Evolutionary conservation across 306 rosid genomes (phyloP).

Genomic region (Sicyos edulis): DNA sequence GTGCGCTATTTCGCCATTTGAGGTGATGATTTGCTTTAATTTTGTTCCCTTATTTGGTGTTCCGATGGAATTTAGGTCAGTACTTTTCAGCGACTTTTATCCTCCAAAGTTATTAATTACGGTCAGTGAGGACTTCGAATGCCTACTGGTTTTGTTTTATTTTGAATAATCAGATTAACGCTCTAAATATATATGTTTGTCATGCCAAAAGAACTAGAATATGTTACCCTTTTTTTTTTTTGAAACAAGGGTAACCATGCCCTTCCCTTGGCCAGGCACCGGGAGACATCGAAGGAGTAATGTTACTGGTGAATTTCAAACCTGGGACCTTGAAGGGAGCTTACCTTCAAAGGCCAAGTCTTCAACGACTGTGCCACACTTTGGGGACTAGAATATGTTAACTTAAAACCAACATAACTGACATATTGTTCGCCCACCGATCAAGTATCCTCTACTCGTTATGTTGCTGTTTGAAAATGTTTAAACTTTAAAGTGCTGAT

Average conservation of each 20-base stretch:
- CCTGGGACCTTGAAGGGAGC: no score
- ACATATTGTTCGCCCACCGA: not conserved
- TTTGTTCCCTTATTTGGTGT: not conserved
- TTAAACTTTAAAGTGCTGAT: not conserved
- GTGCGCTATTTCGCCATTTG: constrained; percentile 63
- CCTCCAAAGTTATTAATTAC: not conserved
- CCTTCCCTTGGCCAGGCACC: no score
- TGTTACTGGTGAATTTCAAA: no score
- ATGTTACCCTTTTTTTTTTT: no score
- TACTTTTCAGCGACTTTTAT: not conserved
- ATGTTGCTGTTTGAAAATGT: not conserved
- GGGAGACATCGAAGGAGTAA: no score
- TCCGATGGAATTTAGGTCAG: not conserved
- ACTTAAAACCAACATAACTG: not conserved
- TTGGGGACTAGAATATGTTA: constrained; percentile 11
- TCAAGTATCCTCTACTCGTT: not conserved
- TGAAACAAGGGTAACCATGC: no score
- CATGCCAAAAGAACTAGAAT: not conserved
- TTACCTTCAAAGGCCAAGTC: no score
- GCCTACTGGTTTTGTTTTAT: not conserved
- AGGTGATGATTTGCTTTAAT: constrained; percentile 37
- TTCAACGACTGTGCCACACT: no score
- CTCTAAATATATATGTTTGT: not conserved
- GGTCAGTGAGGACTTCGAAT: not conserved
- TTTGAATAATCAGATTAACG: not conserved